Percentiles rank a stretch among this genome's conserved stretches.
These are phyloP conservation scores for Neofusicoccum parvum DNA, from an alignment of 2,329 filamentous ascomycete genomes.

Conservation along the genomic window DNA sequence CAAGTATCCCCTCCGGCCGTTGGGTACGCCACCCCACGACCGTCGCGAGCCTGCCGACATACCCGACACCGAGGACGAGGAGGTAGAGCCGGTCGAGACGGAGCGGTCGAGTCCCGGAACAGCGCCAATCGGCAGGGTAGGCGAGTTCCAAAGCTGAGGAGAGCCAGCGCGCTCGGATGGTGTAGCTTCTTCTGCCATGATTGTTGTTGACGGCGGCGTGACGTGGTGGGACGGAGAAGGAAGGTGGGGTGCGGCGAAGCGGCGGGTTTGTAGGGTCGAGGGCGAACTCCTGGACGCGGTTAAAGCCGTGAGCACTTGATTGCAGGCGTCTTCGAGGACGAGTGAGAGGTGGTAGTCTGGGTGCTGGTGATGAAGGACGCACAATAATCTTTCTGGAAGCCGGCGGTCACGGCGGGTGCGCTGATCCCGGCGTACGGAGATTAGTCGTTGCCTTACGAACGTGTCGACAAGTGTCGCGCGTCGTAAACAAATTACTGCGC, in stretches of 20 bases:
- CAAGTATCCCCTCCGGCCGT: conserved; percentile 77
- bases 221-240: conserved; percentile 11
- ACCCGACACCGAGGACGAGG: conserved; percentile 59
- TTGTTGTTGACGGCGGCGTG: background rate
- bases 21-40: conserved; percentile 47
- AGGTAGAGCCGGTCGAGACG: conserved; percentile 56
- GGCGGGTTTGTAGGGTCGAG: background rate
- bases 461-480: conserved; percentile 10
- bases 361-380: background rate
- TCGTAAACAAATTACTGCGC: conserved; percentile 14
- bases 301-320: background rate
- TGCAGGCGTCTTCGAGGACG: background rate
- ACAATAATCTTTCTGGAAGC: conserved; percentile 19
- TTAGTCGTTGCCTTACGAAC: conserved; percentile 18
- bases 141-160: conserved; percentile 65
- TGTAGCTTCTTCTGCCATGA: conserved; percentile 15
- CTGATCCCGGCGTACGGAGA: conserved; percentile 18
- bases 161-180: conserved; percentile 41
- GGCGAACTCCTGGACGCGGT: background rate
- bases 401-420: background rate
- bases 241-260: conserved; percentile 7
- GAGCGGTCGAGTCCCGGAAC: conserved; percentile 64
- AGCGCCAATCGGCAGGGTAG: conserved; percentile 64
- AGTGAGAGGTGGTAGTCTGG: background rate
- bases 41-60: conserved; percentile 61